Evolutionary conservation across 345 rosid species (phyloP), one percentile per base, ranked within the genome.

Genomic region (Clausena lansium): DNA sequence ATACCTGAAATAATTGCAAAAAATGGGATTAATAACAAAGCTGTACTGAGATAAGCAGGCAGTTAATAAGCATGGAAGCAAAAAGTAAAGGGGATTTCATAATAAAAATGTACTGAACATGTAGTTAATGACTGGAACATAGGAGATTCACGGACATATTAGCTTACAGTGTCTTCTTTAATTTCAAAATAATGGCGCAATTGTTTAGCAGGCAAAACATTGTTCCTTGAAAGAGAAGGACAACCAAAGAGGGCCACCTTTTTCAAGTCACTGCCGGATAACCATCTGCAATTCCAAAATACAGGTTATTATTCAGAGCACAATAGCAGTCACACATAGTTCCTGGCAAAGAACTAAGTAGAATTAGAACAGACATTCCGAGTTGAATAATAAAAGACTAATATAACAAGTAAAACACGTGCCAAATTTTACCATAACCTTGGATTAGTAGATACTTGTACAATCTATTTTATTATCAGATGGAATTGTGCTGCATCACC

Each of bases 201-300:
- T 70, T 86, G 84, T 83, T 94, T 94, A 41, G 98, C 98, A 79
- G 94, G 82, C 70, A 87, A 87, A 69, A 91, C 80, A 32, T 36
- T 67, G 71, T 82, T 86, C 77, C 69, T 93, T 0, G 81, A 72
- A 64, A 87, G 80, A 72, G 90, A 84, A 54, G 95, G 97, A 79
- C 98, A 94, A 74, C 98, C 98, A 74, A 89, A 86, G 27, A 85
- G 79, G 27, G 86, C 95, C 70, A 91, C 77, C 70, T 73, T 88
- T 83, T 91, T 90, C 84, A 94, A 79, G 78, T 90, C 88, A 24
- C 86, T 86, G 47, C 97, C 92, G 28, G 97, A 90, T 79, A 94
- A 81, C 97, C 95, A 90, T 84, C 98, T 94, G 84, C 24, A 82
- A 57, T 74, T 73, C 80, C 79, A 81, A 83, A 50, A 60, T 19